Conservation (phyloP, 2,329 filamentous ascomycete species). For the Ophiostoma triangulosporum region DNA sequence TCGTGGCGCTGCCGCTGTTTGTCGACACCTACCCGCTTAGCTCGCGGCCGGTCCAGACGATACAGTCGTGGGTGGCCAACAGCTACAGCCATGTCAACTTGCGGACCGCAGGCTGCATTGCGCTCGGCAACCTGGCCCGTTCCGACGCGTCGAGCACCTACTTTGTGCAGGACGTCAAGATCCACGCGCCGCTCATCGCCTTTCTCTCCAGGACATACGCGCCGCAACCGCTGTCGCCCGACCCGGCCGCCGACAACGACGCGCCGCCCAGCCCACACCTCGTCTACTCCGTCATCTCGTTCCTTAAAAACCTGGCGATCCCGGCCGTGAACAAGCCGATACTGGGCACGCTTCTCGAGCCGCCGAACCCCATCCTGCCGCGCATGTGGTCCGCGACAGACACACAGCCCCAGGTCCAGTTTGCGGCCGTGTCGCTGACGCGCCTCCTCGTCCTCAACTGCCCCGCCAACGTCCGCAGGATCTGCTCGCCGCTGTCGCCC, state of each 20-base stretch:
- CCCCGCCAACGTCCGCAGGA: conserved; percentile 34
- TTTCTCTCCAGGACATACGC: conserved; percentile 29
- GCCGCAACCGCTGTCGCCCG: conserved; percentile 19
- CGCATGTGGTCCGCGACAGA: conserved; percentile 37
- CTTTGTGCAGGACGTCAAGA: conserved; percentile 33
- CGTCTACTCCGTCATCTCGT: conserved; percentile 43
- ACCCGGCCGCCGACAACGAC: conserved; percentile 18
- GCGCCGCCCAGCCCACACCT: conserved; percentile 27
- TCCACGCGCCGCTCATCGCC: conserved; percentile 30
- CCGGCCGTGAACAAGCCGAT: conserved; percentile 38
- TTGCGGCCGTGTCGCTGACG: conserved; percentile 43
- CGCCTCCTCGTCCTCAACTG: conserved; percentile 42
- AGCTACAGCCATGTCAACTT: conserved; percentile 27
- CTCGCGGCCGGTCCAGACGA: conserved; percentile 23
- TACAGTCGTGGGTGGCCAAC: conserved; percentile 28
- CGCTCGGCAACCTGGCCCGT: conserved; percentile 47
- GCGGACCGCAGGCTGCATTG: conserved; percentile 41
- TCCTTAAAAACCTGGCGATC: conserved; percentile 52
- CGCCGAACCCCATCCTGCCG: conserved; percentile 28
- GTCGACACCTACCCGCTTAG: conserved; percentile 23
- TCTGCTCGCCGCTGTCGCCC: conserved; percentile 30
- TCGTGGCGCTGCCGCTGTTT: conserved; percentile 32
- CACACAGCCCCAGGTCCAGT: conserved; percentile 43
- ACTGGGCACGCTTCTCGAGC: conserved; percentile 35
- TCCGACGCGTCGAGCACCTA: conserved; percentile 39